Evolutionary conservation across 208 protist genomes (phyloP).

Genomic region (Leishmania aethiopica): DNA sequence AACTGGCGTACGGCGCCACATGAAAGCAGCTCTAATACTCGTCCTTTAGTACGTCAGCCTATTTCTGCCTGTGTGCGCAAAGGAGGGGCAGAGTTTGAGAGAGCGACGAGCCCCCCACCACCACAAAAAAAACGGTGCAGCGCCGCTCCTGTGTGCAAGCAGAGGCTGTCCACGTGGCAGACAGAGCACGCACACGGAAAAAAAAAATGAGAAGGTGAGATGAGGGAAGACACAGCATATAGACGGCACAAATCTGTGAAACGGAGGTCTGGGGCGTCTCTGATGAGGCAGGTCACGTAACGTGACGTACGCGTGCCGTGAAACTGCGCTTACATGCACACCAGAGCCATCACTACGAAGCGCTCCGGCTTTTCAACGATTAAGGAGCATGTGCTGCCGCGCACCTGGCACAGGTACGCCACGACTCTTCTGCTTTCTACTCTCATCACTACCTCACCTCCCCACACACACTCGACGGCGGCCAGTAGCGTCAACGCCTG

Average conservation of each 20-base stretch:
- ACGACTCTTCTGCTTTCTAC: background rate
- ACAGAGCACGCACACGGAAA: background rate
- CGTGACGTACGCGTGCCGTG: background rate
- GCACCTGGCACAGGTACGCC: background rate
- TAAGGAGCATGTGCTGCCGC: background rate
- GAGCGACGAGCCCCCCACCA: background rate
- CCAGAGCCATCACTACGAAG: background rate
- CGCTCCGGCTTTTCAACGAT: background rate
- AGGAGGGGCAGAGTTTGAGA: background rate
- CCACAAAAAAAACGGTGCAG: background rate
- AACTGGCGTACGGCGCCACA: conserved; percentile 32
- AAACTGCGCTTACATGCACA: background rate
- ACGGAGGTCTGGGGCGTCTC: background rate
- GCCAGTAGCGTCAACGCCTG: background rate
- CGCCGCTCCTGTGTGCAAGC: background rate
- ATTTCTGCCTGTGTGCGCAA: background rate
- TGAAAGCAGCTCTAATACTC: background rate
- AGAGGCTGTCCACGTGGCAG: background rate
- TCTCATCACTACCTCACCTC: background rate
- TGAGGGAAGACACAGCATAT: background rate
- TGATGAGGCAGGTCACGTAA: background rate
- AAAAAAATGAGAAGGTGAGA: conserved; percentile 9
- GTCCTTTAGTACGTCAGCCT: background rate
- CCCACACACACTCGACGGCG: background rate
- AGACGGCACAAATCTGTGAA: background rate